These are phyloP conservation scores for Cenococcum geophilum DNA, from an alignment of 495 filamentous ascomycete genomes.

Conservation along the genomic window DNA sequence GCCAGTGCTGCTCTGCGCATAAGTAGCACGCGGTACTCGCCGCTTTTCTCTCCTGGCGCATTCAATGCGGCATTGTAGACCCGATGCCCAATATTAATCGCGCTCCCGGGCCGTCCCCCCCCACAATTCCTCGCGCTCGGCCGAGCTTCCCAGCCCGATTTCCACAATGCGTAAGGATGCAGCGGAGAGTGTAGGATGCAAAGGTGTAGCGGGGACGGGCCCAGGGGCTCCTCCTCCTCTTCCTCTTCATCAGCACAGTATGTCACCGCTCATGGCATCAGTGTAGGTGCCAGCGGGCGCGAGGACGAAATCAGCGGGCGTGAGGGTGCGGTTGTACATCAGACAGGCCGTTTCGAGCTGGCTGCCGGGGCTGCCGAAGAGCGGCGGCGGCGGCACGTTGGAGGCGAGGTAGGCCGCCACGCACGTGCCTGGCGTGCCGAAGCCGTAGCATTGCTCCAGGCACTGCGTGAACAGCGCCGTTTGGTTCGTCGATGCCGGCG, in stretches of 20 bases:
- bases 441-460: slow-evolving; percentile 37
- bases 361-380: slow-evolving; percentile 25
- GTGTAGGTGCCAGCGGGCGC: slow-evolving; percentile 25
- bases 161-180: no score
- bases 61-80: no score
- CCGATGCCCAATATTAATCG: no score
- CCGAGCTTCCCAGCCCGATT: no score
- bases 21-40: no score
- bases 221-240: background rate
- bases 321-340: slow-evolving; percentile 28
- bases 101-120: no score
- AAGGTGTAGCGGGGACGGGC: no score
- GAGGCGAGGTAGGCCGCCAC: slow-evolving; percentile 28
- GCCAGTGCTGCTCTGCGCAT: no score
- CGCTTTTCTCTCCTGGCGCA: no score
- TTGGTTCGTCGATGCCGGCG: slow-evolving; percentile 9
- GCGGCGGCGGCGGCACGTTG: slow-evolving; percentile 25
- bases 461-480: slow-evolving; percentile 23
- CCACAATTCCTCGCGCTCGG: no score
- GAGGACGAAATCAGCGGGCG: slow-evolving; percentile 18
- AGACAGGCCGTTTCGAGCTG: slow-evolving; percentile 26
- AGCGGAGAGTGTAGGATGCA: no score
- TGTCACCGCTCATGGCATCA: slow-evolving; percentile 18
- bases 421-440: slow-evolving; percentile 28
- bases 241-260: slow-evolving; percentile 24